These are phyloP conservation scores for Diacronema lutheri DNA, from an alignment of 78 protist species.

Conservation along the genomic window DNA sequence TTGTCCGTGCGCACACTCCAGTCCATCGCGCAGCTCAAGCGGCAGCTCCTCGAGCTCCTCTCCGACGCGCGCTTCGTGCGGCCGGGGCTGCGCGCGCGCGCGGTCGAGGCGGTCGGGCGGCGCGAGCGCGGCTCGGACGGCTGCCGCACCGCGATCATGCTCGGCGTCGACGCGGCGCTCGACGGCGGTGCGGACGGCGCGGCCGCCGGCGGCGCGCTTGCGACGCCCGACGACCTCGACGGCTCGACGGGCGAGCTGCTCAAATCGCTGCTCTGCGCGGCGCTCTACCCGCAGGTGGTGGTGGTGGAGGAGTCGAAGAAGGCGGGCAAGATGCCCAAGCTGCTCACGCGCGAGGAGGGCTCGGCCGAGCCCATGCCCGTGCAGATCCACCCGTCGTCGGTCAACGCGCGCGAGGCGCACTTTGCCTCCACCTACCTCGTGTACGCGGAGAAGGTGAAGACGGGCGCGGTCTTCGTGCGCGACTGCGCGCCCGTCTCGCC, in stretches of 20 bases:
- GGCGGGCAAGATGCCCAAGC: not conserved
- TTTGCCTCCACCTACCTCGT: not conserved
- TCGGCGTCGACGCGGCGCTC: not conserved
- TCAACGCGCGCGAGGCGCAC: not conserved
- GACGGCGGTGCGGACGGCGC: not conserved
- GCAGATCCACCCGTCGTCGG: constrained; percentile 50
- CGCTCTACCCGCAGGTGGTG: constrained; percentile 52
- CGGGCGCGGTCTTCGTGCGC: constrained; percentile 53
- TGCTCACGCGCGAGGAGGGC: not conserved
- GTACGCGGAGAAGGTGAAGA: constrained; percentile 36
- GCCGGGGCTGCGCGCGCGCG: constrained; percentile 5
- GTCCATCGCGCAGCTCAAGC: constrained; percentile 54
- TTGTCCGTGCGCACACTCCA: not conserved
- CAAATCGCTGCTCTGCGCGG: constrained; percentile 60
- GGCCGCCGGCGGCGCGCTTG: too few species aligned
- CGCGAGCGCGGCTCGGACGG: not conserved
- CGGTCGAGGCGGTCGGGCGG: not conserved
- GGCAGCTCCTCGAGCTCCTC: constrained; percentile 38
- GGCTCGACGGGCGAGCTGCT: not conserved
- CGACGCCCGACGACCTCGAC: not conserved
- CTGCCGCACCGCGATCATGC: not conserved
- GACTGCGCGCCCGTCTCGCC: constrained; percentile 54
- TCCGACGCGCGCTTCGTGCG: constrained; percentile 31
- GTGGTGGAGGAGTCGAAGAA: not conserved
- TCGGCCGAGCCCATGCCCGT: not conserved